These are phyloP conservation scores for Diaporthe amygdali DNA, from an alignment of 2,329 filamentous ascomycete genomes.

Conservation along the genomic window DNA sequence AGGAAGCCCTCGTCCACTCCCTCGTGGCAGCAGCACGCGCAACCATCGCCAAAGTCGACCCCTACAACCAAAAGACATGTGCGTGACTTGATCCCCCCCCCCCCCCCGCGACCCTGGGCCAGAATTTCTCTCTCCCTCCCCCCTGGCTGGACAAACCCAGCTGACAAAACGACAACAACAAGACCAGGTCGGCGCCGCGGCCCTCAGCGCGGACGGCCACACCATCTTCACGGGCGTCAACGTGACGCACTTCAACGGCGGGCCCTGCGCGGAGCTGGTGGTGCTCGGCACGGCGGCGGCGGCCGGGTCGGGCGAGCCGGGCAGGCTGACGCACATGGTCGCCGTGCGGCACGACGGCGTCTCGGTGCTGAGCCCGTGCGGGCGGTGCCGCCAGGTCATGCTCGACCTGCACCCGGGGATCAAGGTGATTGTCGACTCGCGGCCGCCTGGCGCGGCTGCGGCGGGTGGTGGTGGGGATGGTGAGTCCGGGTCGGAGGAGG, in stretches of 20 bases:
- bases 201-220: conserved; percentile 10
- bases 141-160: neutral
- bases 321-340: neutral
- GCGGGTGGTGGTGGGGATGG: neutral
- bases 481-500: neutral
- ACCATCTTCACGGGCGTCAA: conserved; percentile 12
- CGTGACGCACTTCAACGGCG: conserved; percentile 7
- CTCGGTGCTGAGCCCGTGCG: neutral
- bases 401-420: neutral
- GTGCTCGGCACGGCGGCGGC: neutral
- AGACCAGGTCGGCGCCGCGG: conserved; percentile 7
- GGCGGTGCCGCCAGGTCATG: neutral
- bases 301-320: neutral
- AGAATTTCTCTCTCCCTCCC: too few species aligned
- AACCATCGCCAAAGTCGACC: neutral
- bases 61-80: neutral
- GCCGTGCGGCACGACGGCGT: conserved; percentile 3
- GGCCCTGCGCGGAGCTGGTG: conserved; percentile 1
- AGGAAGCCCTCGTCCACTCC: neutral
- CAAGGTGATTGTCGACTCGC: neutral
- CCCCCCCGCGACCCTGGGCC: too few species aligned
- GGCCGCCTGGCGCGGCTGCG: neutral
- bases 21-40: neutral
- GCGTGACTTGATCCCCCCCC: too few species aligned
- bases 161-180: neutral